These are phyloP conservation scores for Entomortierella beljakovae DNA, from an alignment of 192 early-diverging fungal genomes.

Conservation along the genomic window DNA sequence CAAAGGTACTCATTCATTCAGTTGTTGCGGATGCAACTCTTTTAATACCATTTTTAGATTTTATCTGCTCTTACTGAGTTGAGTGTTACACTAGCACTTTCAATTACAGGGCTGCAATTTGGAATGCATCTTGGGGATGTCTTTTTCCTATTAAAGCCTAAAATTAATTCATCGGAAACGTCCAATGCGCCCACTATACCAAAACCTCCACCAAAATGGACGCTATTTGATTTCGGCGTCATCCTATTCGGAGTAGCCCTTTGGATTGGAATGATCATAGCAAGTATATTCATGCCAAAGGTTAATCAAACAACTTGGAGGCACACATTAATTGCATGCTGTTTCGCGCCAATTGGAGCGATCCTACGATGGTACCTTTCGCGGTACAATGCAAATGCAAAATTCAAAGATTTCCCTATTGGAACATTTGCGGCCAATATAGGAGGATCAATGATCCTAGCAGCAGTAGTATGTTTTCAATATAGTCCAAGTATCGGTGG, in stretches of 20 bases:
- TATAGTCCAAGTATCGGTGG: constrained; percentile 28
- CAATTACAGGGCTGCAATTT: constrained; percentile 55
- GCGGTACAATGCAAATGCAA: constrained; percentile 56
- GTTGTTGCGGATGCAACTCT: background rate
- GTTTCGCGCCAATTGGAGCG: constrained; percentile 64
- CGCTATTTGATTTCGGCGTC: constrained; percentile 7
- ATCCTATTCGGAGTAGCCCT: constrained; percentile 5
- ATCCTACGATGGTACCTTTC: constrained; percentile 64
- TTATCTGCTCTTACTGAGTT: constrained; percentile 58
- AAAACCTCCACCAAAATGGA: constrained; percentile 9
- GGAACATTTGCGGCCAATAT: constrained; percentile 67
- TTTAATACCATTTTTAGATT: constrained; percentile 13
- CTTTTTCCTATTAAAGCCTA: constrained; percentile 6
- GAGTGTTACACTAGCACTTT: constrained; percentile 61
- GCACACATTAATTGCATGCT: constrained; percentile 54
- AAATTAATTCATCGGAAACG: background rate
- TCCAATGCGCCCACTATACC: too few relatives aligned
- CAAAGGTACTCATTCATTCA: background rate
- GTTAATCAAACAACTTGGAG: constrained; percentile 18
- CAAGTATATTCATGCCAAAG: constrained; percentile 34
- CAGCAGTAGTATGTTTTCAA: constrained; percentile 53
- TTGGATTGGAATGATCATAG: constrained; percentile 55
- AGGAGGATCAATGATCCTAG: constrained; percentile 56
- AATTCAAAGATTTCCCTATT: constrained; percentile 52
- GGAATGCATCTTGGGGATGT: constrained; percentile 59